Conservation (phyloP, 352 stramenopile species). For the Pythium diclinum region DNA sequence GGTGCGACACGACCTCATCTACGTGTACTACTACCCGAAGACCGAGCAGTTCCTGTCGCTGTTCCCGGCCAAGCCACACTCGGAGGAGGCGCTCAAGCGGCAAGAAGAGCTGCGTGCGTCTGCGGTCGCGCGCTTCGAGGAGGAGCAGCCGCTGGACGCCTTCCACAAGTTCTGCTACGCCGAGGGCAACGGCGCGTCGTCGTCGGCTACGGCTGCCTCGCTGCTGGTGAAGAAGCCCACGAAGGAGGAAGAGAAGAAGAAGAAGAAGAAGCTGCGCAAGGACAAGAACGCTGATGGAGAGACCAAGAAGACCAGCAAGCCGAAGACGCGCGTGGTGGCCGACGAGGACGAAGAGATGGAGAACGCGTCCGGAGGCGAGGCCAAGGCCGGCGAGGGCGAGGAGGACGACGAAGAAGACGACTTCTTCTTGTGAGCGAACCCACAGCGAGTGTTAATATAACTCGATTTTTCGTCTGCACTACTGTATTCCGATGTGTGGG, state of each 20-base stretch:
- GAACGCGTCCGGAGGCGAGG: constrained; percentile 21
- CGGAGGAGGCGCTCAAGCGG: constrained; percentile 45
- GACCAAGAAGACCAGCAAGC: constrained; percentile 48
- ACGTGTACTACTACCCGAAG: constrained; percentile 83
- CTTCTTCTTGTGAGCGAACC: constrained; percentile 59
- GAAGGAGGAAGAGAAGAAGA: constrained; percentile 64
- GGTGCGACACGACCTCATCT: constrained; percentile 67
- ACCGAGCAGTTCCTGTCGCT: constrained; percentile 66
- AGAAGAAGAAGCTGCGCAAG: constrained; percentile 18
- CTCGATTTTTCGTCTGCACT: neutral
- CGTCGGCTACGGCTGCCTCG: constrained; percentile 31
- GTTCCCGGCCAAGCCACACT: constrained; percentile 53
- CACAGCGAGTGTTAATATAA: constrained; percentile 9
- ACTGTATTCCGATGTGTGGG: neutral
- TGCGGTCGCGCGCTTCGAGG: constrained; percentile 48
- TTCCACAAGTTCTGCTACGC: constrained; percentile 80
- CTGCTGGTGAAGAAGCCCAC: constrained; percentile 62
- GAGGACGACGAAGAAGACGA: constrained; percentile 55
- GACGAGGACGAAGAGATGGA: constrained; percentile 50
- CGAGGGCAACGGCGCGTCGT: constrained; percentile 29
- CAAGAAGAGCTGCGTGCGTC: constrained; percentile 44
- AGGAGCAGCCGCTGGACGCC: constrained; percentile 52
- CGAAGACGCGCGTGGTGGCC: constrained; percentile 35
- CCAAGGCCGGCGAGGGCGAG: constrained; percentile 27
- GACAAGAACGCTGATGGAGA: neutral